These are phyloP conservation scores for Eleusine indica DNA, from an alignment of 176 grass and related monocot species.

Conservation along the genomic window DNA sequence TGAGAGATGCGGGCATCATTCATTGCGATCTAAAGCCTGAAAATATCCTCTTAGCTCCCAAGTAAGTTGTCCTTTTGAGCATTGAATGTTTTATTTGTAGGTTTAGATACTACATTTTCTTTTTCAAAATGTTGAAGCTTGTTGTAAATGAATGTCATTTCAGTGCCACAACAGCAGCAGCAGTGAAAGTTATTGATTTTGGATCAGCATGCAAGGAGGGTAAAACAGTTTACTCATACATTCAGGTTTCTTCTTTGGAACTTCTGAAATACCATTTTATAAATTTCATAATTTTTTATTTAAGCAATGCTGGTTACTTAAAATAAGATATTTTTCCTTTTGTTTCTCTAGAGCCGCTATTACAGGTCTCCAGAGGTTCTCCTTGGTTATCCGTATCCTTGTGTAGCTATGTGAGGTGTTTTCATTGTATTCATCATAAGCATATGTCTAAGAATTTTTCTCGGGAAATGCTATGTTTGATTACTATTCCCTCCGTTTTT, in stretches of 20 bases:
- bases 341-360: constrained; percentile 89
- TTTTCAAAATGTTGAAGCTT: constrained; percentile 25
- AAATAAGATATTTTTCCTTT: constrained; percentile 38
- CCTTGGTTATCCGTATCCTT: constrained; percentile 99
- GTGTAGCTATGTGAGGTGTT: background rate
- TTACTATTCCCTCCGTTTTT: background rate
- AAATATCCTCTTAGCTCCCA: constrained; percentile 90
- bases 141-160: constrained; percentile 48
- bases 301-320: constrained; percentile 34
- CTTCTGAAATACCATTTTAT: constrained; percentile 30
- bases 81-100: constrained; percentile 30
- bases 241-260: constrained; percentile 65
- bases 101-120: constrained; percentile 11
- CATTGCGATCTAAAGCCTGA: constrained; percentile 98
- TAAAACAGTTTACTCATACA: constrained; percentile 93
- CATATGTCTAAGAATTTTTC: constrained; percentile 18
- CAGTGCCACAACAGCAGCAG: constrained; percentile 71
- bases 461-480: constrained; percentile 2
- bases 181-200: constrained; percentile 99
- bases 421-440: constrained; percentile 35
- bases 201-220: constrained; percentile 97
- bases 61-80: constrained; percentile 47
- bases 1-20: constrained; percentile 98
- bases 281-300: constrained; percentile 2
- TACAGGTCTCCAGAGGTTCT: constrained; percentile 98